Base-by-base conservation (phyloP, 192 early-diverging fungal genomes). In the Gryganskiella cystojenkinii region DNA sequence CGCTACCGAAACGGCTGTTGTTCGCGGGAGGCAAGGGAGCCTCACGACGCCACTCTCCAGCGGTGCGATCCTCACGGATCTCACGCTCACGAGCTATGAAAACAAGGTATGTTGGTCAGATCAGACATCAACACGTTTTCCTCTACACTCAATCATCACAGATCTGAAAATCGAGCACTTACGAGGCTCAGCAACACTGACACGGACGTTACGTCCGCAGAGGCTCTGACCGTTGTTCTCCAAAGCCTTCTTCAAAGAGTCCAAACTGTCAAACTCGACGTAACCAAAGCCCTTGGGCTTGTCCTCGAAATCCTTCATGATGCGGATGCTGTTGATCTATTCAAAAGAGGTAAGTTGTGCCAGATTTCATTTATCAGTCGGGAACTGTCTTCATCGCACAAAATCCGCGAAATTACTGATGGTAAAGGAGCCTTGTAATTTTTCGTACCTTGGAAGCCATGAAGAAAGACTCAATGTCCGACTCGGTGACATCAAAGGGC, bases 221-320 rank as follows among this genome's bases (percentile, higher is more conserved):
- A 95, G 70, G 54, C 83, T 87, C 72, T 92, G 79, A 13, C 90
- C 90, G 60, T 76, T 82, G 37, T 92, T 61, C 9, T 84, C 88
- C 67, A 98, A 85, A 44, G 95, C 97, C 59, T 66, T 81, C 81
- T 87, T 92, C 64, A 99, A 87, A 37, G 88, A 92, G 24, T 97
- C 95, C 22, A 92, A 60, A 53, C 90, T 89, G 24, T 92, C 89
- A 78, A 99, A 99, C 87, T 98, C 95, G 55, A 95, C 92, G 83
- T 98, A 99, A 24, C 95, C 96, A 71, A 93, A 98, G 35, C 98
- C 98, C 76, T 96, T 96, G 50, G 91, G 90, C 80, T 88, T 89
- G 42, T 91, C 92, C 27, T 92, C 90, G 53, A 82, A 90, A 81
- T 97, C 95, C 61, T 87, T 87, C 59, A 95, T 83, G 64, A 99